Evolutionary conservation across 2,329 filamentous ascomycete species (phyloP).

Genomic region (Epicoccum nigrum): DNA sequence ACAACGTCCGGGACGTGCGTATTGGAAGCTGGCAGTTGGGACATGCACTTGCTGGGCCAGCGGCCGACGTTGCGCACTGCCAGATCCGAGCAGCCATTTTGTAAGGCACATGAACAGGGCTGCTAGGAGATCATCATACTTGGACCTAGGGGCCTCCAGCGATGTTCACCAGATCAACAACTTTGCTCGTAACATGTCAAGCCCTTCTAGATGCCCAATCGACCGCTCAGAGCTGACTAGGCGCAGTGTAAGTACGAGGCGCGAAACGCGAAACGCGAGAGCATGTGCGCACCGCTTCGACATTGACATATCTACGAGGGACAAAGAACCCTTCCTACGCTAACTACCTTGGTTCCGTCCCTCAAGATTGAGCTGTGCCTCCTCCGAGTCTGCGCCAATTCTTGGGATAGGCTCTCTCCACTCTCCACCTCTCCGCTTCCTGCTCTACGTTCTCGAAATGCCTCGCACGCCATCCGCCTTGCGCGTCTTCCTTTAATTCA

Average conservation of each 20-base stretch:
- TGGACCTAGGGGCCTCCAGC: too few species aligned
- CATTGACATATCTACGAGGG: not conserved
- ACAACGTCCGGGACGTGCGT: too few species aligned
- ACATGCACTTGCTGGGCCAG: too few species aligned
- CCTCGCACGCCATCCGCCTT: conserved; percentile 52
- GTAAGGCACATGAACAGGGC: too few species aligned
- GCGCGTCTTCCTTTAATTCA: conserved; percentile 38
- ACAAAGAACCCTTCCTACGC: not conserved
- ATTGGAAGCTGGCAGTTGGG: too few species aligned
- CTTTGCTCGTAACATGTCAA: too few species aligned
- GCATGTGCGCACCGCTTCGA: not conserved
- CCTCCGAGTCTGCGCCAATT: conserved; percentile 35
- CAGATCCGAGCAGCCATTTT: too few species aligned
- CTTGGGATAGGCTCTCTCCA: conserved; percentile 42
- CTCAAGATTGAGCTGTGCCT: not conserved
- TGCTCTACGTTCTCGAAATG: conserved; percentile 40
- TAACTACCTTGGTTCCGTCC: not conserved
- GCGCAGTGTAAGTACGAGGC: not conserved
- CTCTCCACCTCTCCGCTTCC: conserved; percentile 49
- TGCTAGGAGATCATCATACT: too few species aligned
- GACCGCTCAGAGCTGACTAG: too few species aligned
- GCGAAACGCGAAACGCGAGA: conserved; percentile 1
- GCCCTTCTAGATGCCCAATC: too few species aligned
- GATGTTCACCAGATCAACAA: too few species aligned
- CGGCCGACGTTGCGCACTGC: too few species aligned